Evolutionary conservation across 1,284 basidiomycete genomes (phyloP), one percentile per base, ranked within the genome.

Genomic region (Trichosporon coremiiforme): DNA sequence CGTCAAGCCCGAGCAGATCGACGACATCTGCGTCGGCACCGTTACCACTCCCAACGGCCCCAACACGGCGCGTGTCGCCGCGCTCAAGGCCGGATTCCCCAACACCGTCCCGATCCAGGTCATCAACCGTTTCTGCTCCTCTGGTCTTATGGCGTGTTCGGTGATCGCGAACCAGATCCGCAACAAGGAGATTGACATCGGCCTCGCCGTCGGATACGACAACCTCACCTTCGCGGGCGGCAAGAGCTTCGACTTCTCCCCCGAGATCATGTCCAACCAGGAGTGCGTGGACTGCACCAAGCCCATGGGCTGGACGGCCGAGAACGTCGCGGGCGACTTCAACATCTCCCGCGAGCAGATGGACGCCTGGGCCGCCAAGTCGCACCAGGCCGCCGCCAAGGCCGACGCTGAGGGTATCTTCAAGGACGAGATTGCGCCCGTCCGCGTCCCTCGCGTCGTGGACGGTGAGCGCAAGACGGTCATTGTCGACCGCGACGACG

Each of bases 281-380:
- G 90, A 94, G 78, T 89, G 95, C 3, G 89, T 90, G 71, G 95
- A 99, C 86, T 97, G 95, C 84, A 86, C 95, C 33, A 87, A 96
- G 74, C 96, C 96, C 68, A 98, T 98, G 95, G 95, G 95, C 74
- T 91, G 94, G 85, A 96, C 95, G 62, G 96, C 94, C 17, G 96
- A 98, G 86, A 98, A 98, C 63, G 95, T 98, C 73, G 91, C 91
- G 6, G 85, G 85, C 66, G 90, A 96, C 68, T 97, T 92, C 83
- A 86, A 89, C 75, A 87, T 98, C 75, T 87, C 91, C 20, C 87
- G 95, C 65, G 89, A 91, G 70, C 88, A 90, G 72, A 94, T 95
- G 87, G 95, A 98, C 81, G 87, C 87, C 47, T 91, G 90, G 78
- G 91, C 94, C 2, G 92, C 93, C 47, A 85, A 88, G 71, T 95